These are phyloP conservation scores for Colletotrichum lindemuthianum DNA, from an alignment of 2,329 filamentous ascomycete species.

Conservation along the genomic window DNA sequence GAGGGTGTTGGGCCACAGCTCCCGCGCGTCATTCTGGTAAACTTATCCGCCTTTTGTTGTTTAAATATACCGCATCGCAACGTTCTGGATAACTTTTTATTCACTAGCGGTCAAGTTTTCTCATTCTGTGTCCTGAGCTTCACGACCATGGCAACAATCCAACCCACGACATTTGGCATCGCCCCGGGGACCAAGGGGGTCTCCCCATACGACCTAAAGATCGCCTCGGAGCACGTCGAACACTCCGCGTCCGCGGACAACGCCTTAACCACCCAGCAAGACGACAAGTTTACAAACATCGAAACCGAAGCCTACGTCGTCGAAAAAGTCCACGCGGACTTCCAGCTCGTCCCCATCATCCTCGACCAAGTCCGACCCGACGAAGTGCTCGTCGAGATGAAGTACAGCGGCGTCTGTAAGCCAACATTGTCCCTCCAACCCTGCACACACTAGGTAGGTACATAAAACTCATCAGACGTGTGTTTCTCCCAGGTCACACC, in stretches of 20 bases:
- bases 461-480: neutral
- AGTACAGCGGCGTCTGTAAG: slow-evolving; percentile 83
- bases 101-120: too few species aligned
- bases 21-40: too few species aligned
- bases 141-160: neutral
- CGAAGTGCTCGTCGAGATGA: slow-evolving; percentile 91
- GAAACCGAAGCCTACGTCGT: slow-evolving; percentile 25
- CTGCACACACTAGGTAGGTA: too few species aligned
- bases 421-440: neutral
- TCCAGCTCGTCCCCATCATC: slow-evolving; percentile 21
- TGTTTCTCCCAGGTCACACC: slow-evolving; percentile 66
- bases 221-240: neutral
- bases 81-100: too few species aligned
- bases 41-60: too few species aligned
- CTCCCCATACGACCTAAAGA: neutral
- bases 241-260: neutral
- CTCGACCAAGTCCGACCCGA: slow-evolving; percentile 63
- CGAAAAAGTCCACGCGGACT: slow-evolving; percentile 17
- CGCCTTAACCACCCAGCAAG: neutral
- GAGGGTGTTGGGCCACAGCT: too few species aligned
- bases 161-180: neutral
- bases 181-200: too few species aligned
- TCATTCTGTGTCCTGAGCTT: too few species aligned
- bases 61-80: too few species aligned
- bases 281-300: neutral